Base-by-base conservation (phyloP, 148 eudicot species). In the Beta vulgaris region DNA sequence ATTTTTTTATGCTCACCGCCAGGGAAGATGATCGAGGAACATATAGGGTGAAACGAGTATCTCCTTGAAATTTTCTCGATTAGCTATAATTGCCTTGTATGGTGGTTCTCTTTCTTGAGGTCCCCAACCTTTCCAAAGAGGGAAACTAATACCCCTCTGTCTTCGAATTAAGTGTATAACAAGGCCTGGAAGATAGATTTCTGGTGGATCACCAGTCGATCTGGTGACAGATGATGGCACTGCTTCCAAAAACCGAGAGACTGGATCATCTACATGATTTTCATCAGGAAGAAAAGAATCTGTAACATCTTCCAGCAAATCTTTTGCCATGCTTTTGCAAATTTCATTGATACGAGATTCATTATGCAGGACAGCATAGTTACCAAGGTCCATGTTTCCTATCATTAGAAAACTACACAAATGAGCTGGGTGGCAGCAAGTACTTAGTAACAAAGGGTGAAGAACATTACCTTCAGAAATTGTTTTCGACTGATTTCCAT, bases 11-110 rank as follows among this genome's bases (percentile, higher is more conserved):
- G 36, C 68, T 34, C 75, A 91, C 96, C 97, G 80, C 97, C 97
- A 87, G 60, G 97, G 97, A 64, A 91, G 83, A 85, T 89, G 97
- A 79, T 91, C 97, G n/a, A 91, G 86, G 75, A 91, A 89, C 97
- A 91, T 91, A 65, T 78, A 82, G 3, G 87, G 90, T 48, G 97
- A 89, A 18, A 91, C 83, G 29, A 86, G 61, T 9, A 91, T 89
- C 76, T 91, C 91, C 80, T 82, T 87, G 78, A 91, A 91, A 53
- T 85, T 82, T 74, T 91, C 88, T 72, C 87, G 79, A 26, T 86
- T 80, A 14, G 88, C 97, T 71, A 86, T 31, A 43, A 86, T 83
- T 61, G 91, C 96, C 69, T 75, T 82, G 67, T 84, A 89, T 62
- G 78, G 81, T 54, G 83, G 82, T 36, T 59, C 79, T 54, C 43